Conservation (phyloP, 352 stramenopile species). For the Hyaloperonospora arabidopsidis region DNA sequence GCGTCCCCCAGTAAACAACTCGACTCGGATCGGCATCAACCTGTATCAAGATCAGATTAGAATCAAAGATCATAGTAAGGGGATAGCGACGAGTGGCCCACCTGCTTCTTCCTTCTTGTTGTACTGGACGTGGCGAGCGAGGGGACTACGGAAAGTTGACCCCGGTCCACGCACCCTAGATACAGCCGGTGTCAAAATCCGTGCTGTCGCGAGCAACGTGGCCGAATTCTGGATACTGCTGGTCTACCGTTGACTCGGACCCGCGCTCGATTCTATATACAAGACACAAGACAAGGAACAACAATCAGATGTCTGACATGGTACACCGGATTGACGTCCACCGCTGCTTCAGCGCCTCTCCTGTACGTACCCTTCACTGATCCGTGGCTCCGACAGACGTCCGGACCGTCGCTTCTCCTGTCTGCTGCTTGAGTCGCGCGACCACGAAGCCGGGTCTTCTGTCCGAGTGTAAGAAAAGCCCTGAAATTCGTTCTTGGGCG, state of each 20-base stretch:
- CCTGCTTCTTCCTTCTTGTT: constrained; percentile 26
- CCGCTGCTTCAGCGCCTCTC: constrained; percentile 25
- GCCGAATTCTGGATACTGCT: constrained; percentile 27
- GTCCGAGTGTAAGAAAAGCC: constrained; percentile 73
- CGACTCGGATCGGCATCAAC: constrained; percentile 24
- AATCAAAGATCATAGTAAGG: constrained; percentile 21
- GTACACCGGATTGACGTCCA: constrained; percentile 16
- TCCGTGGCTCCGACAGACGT: constrained; percentile 23
- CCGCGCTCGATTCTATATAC: constrained; percentile 26
- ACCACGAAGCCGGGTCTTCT: constrained; percentile 15
- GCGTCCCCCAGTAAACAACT: constrained; percentile 19
- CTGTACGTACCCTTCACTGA: constrained; percentile 36
- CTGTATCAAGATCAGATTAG: constrained; percentile 30
- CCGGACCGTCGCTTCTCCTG: constrained; percentile 28
- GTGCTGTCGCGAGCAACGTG: constrained; percentile 28
- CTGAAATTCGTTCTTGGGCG: constrained; percentile 81
- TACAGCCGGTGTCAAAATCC: constrained; percentile 35
- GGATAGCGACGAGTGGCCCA: constrained; percentile 9
- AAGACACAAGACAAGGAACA: constrained; percentile 20
- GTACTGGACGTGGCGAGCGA: constrained; percentile 21
- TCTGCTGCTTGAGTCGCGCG: constrained; percentile 26
- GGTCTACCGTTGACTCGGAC: constrained; percentile 18
- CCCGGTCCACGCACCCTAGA: constrained; percentile 20
- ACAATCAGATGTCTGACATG: constrained; percentile 25
- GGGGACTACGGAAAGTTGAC: neutral